A percentile compares a stretch with the other conserved stretches of the same genome.
Evolutionary conservation across 805 yeast species (phyloP).

Genomic region (Teunomyces stri): DNA sequence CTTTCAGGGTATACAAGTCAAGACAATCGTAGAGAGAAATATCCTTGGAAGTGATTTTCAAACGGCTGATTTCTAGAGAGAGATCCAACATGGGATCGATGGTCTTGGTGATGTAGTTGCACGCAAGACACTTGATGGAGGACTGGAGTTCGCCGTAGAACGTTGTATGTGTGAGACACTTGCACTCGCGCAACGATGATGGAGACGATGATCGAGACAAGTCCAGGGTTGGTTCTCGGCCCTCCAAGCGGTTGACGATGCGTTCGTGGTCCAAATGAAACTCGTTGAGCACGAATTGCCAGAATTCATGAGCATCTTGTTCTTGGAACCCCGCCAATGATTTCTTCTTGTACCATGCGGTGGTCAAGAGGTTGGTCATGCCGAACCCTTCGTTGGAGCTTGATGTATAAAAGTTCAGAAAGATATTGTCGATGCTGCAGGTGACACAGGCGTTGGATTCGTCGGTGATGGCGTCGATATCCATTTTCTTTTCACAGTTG

Average conservation of each 20-base stretch:
- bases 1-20: slow-evolving; percentile 72
- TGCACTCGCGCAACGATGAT: slow-evolving; percentile 39
- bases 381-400: slow-evolving; percentile 68
- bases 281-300: slow-evolving; percentile 88
- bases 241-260: slow-evolving; percentile 5
- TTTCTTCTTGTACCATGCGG: slow-evolving; percentile 84
- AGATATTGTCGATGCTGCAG: slow-evolving; percentile 80
- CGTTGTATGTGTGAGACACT: slow-evolving; percentile 77
- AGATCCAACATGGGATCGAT: slow-evolving; percentile 89
- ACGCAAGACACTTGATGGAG: slow-evolving; percentile 69
- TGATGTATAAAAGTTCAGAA: slow-evolving; percentile 70
- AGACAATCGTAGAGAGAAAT: slow-evolving; percentile 58
- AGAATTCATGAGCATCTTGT: slow-evolving; percentile 98
- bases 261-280: slow-evolving; percentile 54
- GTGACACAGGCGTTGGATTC: slow-evolving; percentile 60
- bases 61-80: slow-evolving; percentile 63
- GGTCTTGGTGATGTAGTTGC: slow-evolving; percentile 63
- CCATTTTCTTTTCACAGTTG: slow-evolving; percentile 43
- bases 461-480: slow-evolving; percentile 21
- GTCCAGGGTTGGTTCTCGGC: slow-evolving; percentile 2
- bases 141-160: slow-evolving; percentile 84
- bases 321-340: slow-evolving; percentile 93
- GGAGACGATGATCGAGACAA: neutral
- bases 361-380: slow-evolving; percentile 72
- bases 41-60: slow-evolving; percentile 17